Percentiles rank a stretch among this genome's conserved stretches.
Conservation (phyloP, 2,329 filamentous ascomycete species). For the Trichoderma harzianum region DNA sequence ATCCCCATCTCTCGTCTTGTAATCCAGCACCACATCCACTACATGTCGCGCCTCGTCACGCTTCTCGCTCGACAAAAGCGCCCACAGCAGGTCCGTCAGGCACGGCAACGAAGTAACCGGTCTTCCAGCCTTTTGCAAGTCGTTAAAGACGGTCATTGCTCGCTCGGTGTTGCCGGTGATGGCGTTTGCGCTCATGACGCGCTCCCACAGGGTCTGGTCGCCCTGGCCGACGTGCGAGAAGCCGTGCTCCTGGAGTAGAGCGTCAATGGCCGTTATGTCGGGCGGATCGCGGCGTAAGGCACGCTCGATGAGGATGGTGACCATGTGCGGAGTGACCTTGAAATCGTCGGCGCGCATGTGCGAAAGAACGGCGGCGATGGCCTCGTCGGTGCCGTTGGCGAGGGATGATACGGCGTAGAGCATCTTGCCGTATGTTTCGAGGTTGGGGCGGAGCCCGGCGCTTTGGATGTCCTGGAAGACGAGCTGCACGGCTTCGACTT, state of each 20-base stretch:
- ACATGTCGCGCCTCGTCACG: conserved; percentile 31
- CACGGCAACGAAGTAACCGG: conserved; percentile 42
- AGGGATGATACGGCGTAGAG: conserved; percentile 50
- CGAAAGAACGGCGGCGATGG: conserved; percentile 58
- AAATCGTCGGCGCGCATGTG: conserved; percentile 57
- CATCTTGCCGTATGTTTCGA: conserved; percentile 65
- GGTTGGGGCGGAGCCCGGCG: conserved; percentile 56
- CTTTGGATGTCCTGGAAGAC: conserved; percentile 57
- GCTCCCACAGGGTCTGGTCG: conserved; percentile 68
- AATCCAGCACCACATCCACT: conserved; percentile 30
- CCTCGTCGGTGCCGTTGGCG: conserved; percentile 39
- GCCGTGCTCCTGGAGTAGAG: conserved; percentile 56
- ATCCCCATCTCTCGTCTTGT: conserved; percentile 23
- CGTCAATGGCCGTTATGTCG: conserved; percentile 57
- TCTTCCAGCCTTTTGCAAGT: conserved; percentile 38
- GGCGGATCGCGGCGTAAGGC: conserved; percentile 59
- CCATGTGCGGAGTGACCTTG: conserved; percentile 60
- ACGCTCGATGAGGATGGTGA: conserved; percentile 69
- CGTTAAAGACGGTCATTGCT: conserved; percentile 49
- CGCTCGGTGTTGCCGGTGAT: conserved; percentile 45
- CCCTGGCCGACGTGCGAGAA: conserved; percentile 34
- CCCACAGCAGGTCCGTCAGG: conserved; percentile 42
- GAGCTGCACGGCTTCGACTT: conserved; percentile 48
- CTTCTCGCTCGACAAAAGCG: conserved; percentile 28
- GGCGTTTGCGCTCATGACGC: conserved; percentile 66